A percentile compares a stretch with the other conserved stretches of the same genome.
These are phyloP conservation scores for Nemania bipapillata DNA, from an alignment of 2,329 filamentous ascomycete genomes.

Conservation along the genomic window DNA sequence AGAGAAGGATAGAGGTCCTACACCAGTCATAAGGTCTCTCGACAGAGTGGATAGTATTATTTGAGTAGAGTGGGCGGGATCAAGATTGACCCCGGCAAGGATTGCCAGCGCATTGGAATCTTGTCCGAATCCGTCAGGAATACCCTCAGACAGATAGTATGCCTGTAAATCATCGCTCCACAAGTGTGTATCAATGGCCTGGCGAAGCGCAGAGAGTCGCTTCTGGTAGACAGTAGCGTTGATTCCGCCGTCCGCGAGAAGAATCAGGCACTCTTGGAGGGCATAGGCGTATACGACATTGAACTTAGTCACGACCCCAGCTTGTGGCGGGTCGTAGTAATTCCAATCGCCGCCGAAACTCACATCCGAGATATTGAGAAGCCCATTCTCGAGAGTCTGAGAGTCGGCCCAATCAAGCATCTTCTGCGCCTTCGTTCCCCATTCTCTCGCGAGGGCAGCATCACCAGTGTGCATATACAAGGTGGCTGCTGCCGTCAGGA, in stretches of 20 bases:
- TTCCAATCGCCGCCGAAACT: constrained; percentile 52
- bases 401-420: constrained; percentile 54
- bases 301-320: constrained; percentile 50
- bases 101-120: constrained; percentile 52
- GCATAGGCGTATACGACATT: constrained; percentile 51
- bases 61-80: constrained; percentile 5
- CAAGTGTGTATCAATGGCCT: constrained; percentile 45
- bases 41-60: constrained; percentile 4
- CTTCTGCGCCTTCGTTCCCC: constrained; percentile 45
- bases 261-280: constrained; percentile 44
- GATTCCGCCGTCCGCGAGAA: constrained; percentile 43
- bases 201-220: constrained; percentile 44
- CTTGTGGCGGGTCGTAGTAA: constrained; percentile 51
- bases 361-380: constrained; percentile 47
- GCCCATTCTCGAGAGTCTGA: constrained; percentile 42
- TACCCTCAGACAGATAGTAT: constrained; percentile 44
- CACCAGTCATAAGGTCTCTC: not conserved
- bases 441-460: constrained; percentile 42
- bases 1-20: not conserved
- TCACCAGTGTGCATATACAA: constrained; percentile 50
- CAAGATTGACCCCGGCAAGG: constrained; percentile 38
- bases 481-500: constrained; percentile 47
- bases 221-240: constrained; percentile 39
- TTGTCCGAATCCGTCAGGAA: constrained; percentile 45
- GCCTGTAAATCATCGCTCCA: constrained; percentile 45